Evolutionary conservation across 2,329 filamentous ascomycete genomes (phyloP).

Genomic region (Botryotinia calthae): DNA sequence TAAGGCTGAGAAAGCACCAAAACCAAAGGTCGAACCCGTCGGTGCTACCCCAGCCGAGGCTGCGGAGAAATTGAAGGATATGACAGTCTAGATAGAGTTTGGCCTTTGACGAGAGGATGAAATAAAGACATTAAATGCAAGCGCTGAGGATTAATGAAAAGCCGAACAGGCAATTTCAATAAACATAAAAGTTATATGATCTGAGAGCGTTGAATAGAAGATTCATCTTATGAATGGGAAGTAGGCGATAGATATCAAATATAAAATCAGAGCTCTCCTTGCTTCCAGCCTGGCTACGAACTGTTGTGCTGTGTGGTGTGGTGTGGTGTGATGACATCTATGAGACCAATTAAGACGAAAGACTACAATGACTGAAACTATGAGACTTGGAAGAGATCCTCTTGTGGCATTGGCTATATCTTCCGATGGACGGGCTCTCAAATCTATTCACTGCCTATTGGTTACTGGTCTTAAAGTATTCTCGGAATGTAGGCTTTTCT

Average conservation of each 20-base stretch:
- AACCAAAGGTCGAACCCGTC: conserved; percentile 34
- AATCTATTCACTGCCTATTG: neutral
- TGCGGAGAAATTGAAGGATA: conserved; percentile 41
- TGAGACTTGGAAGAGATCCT: neutral
- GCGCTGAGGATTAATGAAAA: conserved; percentile 9
- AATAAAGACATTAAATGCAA: neutral
- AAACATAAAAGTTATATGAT: conserved; percentile 1
- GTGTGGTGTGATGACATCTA: neutral
- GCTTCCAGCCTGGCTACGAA: neutral
- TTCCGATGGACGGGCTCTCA: neutral
- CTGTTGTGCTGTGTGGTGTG: neutral
- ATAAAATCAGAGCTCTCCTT: neutral
- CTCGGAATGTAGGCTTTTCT: neutral
- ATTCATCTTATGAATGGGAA: neutral
- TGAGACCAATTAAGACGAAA: neutral
- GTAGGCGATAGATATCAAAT: conserved; percentile 1
- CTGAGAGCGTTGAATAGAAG: neutral
- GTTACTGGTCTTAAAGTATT: neutral
- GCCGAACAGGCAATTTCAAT: neutral
- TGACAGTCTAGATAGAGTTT: conserved; percentile 30
- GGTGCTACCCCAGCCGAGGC: conserved; percentile 32
- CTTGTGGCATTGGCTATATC: neutral
- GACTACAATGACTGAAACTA: neutral
- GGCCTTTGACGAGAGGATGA: neutral
- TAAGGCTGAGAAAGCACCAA: conserved; percentile 36